Base-by-base conservation (phyloP, 2,329 filamentous ascomycete species). In the Pseudocercospora eumusae region DNA sequence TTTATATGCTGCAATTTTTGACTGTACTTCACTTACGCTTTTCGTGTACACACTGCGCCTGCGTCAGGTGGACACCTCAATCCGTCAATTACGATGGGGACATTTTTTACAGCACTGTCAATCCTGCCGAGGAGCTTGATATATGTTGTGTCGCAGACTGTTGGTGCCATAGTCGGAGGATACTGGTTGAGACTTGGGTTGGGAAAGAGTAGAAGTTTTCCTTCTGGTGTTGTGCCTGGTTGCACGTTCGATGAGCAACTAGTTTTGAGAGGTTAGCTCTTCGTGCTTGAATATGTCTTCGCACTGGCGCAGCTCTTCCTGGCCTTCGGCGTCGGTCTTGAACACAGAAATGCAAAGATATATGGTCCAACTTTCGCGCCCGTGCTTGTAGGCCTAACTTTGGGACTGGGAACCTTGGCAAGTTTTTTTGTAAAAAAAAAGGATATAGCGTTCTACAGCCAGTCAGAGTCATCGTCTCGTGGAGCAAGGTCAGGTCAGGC, bases 21-120 rank as follows among this genome's bases (percentile, higher is more conserved):
- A 56, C 13, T 56, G 53, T 28, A 11, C 65, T 3, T 60, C 66
- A 1, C 42, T 83, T 15, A 71, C 81, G 0, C 67, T 82, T 0
- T 80, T 84, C 67, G 82, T 84, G 52, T 83, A 79, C 65, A 78
- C 78, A 79, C 80, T 13, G 79, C 76, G 4, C 78, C 81, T 0
- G 78, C 79, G 0, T 81, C 79, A 2, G 82, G 83, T 42, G 82
- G 79, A 1, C 83, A 85, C 66, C 71, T 85, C 59, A 85, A 83
- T 65, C 82, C 82, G 1, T 72, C 80, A 31, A 83, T 85, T 62
- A 84, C 82, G 0, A 77, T 84, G 52, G 77, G 80, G 2, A 83
- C 82, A 1, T 80, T 85, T 62, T 79, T 82, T 23, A 77, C 80
- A 1, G 78, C 81, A 0, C 73, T 84, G 11, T 80, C 79, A 20